Evolutionary conservation across 2,329 filamentous ascomycete genomes (phyloP).

Genomic region (Blastomyces parvus): DNA sequence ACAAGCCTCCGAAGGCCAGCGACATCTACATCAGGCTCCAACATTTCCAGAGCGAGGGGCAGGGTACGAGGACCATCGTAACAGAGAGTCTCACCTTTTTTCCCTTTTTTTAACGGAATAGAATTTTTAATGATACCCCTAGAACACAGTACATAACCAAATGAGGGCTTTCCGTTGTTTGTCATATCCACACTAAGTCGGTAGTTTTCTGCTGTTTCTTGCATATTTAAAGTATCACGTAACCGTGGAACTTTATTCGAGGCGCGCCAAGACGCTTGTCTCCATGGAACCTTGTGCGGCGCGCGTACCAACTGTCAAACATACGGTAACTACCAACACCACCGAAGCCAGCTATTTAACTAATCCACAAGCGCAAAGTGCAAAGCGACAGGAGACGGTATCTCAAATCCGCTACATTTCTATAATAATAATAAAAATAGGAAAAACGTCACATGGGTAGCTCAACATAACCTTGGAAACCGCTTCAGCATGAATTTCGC

Average conservation of each 20-base stretch:
- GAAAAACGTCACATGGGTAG: neutral
- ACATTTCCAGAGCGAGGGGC: conserved; percentile 28
- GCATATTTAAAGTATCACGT: too few species aligned
- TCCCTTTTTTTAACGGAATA: neutral
- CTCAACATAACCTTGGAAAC: conserved; percentile 7
- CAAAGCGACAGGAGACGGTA: neutral
- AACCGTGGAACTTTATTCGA: too few species aligned
- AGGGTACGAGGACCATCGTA: conserved; percentile 19
- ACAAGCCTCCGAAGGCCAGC: conserved; percentile 26
- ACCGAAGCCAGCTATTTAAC: too few species aligned
- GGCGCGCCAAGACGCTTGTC: conserved; percentile 1
- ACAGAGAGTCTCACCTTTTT: neutral
- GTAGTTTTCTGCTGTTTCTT: neutral
- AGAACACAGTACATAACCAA: neutral
- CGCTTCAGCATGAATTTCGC: conserved; percentile 70
- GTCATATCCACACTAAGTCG: neutral
- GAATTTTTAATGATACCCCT: conserved; percentile 6
- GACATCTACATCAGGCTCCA: conserved; percentile 33
- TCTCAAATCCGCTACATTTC: neutral
- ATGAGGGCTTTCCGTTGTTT: neutral
- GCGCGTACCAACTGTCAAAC: neutral
- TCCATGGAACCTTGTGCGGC: neutral
- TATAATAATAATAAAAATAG: too few species aligned
- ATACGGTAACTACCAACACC: neutral
- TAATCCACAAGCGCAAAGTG: neutral